Base-by-base conservation (phyloP, 768 basidiomycete species). In the Phlebiopsis gigantea region DNA sequence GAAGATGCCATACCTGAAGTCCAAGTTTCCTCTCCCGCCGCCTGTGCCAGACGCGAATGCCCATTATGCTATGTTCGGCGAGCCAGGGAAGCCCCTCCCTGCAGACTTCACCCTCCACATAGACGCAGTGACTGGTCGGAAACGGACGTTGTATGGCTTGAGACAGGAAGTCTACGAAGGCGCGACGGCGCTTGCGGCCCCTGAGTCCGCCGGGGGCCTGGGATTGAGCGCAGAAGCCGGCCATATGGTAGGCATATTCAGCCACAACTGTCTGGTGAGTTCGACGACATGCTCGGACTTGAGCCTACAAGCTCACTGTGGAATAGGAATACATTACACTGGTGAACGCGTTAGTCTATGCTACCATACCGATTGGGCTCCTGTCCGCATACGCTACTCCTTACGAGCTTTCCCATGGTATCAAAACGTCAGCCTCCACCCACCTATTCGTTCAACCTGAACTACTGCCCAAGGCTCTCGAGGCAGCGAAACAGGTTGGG, bases 191-290 rank as follows among this genome's bases (percentile, higher is more conserved):
- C 57, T 61, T 12, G 57, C 47, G 2, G 39, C 57, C 1, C 44
- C 52, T 15, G 4, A 6, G n/a, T 25, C 29, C 9, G 24, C 28
- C 5, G 57, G 57, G 14, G 57, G 57, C 14, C 47, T 56, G 10
- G 48, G 48, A 6, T 25, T 56, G 5, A 49, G 55, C 47, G 66
- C 68, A 0, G 72, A 72, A 42, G 72, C 77, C 19, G 74, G 73
- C 0, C 84, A 87, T 52, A 79, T 88, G 22, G 75, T 89, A 19
- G 89, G 86, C 5, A 79, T 91, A 15, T 77, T 89, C 65, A 81
- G 80, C 68, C 78, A 85, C 46, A 91, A 90, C 65, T 84, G 79
- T 31, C 65, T 83, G 66, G 89, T 88, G 69, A 60, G 81, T 68
- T 26, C 43, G 5, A 15, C 25, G 22, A 14, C 4, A 14, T 10